A percentile compares a stretch with the other conserved stretches of the same genome.
Conservation (phyloP, 179 eudicot genomes). For the Silene noctiflora region DNA sequence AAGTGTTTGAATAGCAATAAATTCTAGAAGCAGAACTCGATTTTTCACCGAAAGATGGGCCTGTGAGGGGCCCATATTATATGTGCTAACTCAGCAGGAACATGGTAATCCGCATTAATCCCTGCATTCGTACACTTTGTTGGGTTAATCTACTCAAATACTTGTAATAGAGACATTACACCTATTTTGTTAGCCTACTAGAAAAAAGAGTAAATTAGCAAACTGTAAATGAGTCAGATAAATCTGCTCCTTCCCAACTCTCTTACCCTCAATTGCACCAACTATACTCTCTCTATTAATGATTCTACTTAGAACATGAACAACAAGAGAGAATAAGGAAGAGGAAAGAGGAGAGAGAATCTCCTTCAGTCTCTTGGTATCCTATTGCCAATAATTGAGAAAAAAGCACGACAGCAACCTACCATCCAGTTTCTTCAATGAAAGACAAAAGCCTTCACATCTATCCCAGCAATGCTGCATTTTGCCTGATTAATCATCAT, state of each 20-base stretch:
- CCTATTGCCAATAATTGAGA: not conserved
- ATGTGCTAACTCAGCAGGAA: not conserved
- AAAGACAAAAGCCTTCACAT: not conserved
- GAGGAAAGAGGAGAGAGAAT: not conserved
- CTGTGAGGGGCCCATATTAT: not conserved
- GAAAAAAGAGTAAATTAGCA: not conserved
- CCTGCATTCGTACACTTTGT: not conserved
- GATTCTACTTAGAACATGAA: not conserved
- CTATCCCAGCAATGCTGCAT: not conserved
- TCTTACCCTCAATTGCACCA: not conserved
- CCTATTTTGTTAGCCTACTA: not conserved
- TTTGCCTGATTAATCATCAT: not conserved
- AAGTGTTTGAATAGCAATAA: not conserved
- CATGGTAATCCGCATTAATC: not conserved
- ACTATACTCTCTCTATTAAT: not conserved
- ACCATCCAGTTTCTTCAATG: not conserved
- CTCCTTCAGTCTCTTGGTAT: not conserved
- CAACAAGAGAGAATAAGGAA: not conserved
- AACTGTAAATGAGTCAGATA: not conserved
- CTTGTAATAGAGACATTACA: not conserved
- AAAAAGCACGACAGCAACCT: not conserved
- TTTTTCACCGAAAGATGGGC: not conserved
- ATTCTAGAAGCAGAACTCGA: not conserved
- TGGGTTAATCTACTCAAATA: not conserved
- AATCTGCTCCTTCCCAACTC: not conserved